Evolutionary conservation across 176 grass and related monocot species (phyloP).

Genomic region (Triticum turgidum): DNA sequence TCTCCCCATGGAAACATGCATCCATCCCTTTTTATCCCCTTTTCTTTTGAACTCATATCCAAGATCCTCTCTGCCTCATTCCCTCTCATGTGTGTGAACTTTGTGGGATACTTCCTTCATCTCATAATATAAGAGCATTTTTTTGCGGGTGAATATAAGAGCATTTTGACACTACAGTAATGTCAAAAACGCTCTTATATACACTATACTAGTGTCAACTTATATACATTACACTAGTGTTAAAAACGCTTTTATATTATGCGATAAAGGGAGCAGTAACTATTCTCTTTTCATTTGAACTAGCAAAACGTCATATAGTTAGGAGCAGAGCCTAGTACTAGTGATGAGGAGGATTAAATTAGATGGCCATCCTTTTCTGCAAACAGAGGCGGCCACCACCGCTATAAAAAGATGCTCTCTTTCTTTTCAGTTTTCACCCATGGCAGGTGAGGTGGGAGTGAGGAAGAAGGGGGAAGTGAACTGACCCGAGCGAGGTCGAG

Average conservation of each 20-base stretch:
- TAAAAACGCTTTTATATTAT: too few relatives aligned
- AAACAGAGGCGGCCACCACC: not conserved
- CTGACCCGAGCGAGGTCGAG: not conserved
- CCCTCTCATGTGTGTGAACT: not conserved
- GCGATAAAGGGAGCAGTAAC: too few relatives aligned
- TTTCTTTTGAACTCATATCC: not conserved
- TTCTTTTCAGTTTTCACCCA: not conserved
- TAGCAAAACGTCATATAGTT: too few relatives aligned
- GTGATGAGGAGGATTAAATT: not conserved
- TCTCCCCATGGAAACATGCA: not conserved
- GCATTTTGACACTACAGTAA: too few relatives aligned
- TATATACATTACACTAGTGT: too few relatives aligned
- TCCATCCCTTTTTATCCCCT: not conserved
- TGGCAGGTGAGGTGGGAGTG: constrained; percentile 5
- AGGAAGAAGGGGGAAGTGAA: constrained; percentile 18
- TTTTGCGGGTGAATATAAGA: too few relatives aligned
- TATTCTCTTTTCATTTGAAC: too few relatives aligned
- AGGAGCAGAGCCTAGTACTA: too few relatives aligned
- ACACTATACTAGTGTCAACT: too few relatives aligned
- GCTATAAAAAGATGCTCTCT: constrained; percentile 1
- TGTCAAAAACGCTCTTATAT: too few relatives aligned
- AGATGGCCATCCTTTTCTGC: not conserved
- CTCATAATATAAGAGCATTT: too few relatives aligned
- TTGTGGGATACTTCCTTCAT: not conserved
- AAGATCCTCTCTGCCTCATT: not conserved